These are phyloP conservation scores for Mychonastes homosphaera DNA, from an alignment of 139 green algal genomes.

Conservation along the genomic window DNA sequence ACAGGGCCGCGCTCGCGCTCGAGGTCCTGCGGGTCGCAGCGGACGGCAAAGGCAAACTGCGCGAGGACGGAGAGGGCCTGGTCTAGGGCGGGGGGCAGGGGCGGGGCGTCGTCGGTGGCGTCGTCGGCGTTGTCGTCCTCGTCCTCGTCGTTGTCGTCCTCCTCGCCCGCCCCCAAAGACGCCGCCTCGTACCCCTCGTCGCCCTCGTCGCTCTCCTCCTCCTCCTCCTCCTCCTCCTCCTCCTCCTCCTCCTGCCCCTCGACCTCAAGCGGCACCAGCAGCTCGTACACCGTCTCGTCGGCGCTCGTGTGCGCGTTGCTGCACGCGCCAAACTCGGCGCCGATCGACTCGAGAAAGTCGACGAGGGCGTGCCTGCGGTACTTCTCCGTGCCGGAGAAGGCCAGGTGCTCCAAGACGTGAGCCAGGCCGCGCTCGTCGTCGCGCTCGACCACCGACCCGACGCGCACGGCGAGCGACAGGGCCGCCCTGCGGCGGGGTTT, in stretches of 20 bases:
- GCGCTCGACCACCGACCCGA: constrained; percentile 51
- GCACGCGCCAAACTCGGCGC: constrained; percentile 74
- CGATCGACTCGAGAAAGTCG: constrained; percentile 72
- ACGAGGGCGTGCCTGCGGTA: constrained; percentile 76
- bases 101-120: too few species aligned
- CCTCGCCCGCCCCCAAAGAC: too few species aligned
- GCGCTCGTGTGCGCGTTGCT: constrained; percentile 75
- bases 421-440: constrained; percentile 64
- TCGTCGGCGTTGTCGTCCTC: too few species aligned
- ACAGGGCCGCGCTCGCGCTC: constrained; percentile 77
- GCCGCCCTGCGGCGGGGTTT: background rate
- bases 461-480: background rate
- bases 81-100: too few species aligned
- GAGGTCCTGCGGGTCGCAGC: constrained; percentile 55
- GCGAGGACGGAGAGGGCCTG: constrained; percentile 56
- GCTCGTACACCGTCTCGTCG: constrained; percentile 70
- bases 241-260: too few species aligned
- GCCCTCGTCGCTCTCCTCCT: too few species aligned
- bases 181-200: too few species aligned
- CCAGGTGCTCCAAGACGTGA: constrained; percentile 84
- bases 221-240: too few species aligned
- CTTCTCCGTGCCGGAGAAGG: constrained; percentile 70
- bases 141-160: too few species aligned
- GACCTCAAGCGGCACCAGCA: too few species aligned
- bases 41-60: constrained; percentile 50